These are phyloP conservation scores for Cicer bijugum DNA, from an alignment of 306 rosid genomes.

Conservation along the genomic window DNA sequence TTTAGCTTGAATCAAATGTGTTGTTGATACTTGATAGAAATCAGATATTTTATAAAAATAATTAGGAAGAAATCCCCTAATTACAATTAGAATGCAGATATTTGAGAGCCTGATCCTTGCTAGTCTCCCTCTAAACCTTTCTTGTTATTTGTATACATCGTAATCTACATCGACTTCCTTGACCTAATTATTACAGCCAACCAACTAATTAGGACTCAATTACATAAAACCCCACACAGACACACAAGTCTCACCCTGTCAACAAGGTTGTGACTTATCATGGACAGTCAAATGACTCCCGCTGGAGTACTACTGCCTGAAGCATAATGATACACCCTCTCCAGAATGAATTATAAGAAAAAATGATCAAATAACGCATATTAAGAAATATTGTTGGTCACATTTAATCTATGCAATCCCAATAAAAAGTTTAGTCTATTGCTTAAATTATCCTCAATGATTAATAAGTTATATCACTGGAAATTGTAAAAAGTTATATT, in stretches of 20 bases:
- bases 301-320: background rate
- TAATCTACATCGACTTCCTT: background rate
- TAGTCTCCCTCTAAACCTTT: background rate
- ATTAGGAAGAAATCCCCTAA: background rate
- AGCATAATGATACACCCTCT: background rate
- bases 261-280: background rate
- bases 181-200: background rate
- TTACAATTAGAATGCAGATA: background rate
- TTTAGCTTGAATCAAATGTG: background rate
- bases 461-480: too few relatives aligned
- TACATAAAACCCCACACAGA: background rate
- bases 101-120: background rate
- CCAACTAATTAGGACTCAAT: background rate
- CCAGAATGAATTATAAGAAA: too few relatives aligned
- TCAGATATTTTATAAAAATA: background rate
- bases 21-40: background rate
- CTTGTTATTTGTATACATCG: background rate
- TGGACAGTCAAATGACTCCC: background rate
- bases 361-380: too few relatives aligned
- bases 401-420: too few relatives aligned
- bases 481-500: too few relatives aligned
- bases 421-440: too few relatives aligned
- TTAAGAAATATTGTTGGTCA: too few relatives aligned
- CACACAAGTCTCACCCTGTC: background rate
- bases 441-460: too few relatives aligned